Conservation (phyloP, 164 flowering plant species). For the Tetrastigma voinierianum region DNA sequence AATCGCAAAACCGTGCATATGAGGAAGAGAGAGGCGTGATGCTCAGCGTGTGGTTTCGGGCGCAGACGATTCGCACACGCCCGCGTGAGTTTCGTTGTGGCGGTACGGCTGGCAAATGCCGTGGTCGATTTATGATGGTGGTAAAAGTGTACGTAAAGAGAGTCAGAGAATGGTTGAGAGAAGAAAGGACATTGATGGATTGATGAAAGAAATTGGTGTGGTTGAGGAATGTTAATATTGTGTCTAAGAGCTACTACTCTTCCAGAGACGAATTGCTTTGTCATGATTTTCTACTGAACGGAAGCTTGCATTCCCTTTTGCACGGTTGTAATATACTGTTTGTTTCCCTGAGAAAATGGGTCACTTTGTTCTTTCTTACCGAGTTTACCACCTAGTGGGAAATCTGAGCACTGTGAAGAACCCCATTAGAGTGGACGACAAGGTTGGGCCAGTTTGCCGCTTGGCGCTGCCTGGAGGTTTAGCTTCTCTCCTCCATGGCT, state of each 20-base stretch:
- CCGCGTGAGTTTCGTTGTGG: no score
- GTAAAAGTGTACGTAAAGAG: conserved; percentile 54
- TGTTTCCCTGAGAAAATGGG: neutral
- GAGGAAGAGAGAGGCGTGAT: no score
- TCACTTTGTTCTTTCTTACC: neutral
- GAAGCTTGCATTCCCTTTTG: conserved; percentile 49
- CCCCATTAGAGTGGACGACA: conserved; percentile 40
- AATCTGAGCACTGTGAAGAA: conserved; percentile 42
- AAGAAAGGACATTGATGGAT: conserved; percentile 39
- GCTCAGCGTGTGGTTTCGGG: conserved; percentile 17
- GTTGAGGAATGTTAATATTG: conserved; percentile 42
- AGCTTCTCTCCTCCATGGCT: conserved; percentile 33
- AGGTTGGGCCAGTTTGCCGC: conserved; percentile 41
- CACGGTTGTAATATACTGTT: conserved; percentile 47
- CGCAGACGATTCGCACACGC: no score
- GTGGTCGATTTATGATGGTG: conserved; percentile 39
- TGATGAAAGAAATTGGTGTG: conserved; percentile 41
- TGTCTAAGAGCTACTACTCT: conserved; percentile 48
- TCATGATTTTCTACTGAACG: conserved; percentile 45
- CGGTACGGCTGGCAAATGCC: conserved; percentile 43
- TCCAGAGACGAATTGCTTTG: conserved; percentile 53
- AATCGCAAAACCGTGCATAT: no score
- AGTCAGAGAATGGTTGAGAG: conserved; percentile 33
- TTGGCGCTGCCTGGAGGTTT: conserved; percentile 44
- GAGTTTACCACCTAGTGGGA: conserved; percentile 18